Evolutionary conservation across 306 rosid species (phyloP).

Genomic region (Senna siamea): DNA sequence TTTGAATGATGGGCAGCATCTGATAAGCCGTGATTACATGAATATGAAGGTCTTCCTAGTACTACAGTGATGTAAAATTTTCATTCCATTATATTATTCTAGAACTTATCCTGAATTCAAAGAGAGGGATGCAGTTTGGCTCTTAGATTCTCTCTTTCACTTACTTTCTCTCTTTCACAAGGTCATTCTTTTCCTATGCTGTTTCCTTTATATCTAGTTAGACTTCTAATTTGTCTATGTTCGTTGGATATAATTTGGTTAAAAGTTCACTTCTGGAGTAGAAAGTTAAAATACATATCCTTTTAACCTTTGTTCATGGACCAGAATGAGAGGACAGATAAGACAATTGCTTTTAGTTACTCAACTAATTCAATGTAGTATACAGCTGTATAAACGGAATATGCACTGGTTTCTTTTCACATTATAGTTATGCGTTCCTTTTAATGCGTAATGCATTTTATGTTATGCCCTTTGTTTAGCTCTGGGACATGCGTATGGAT

Average conservation of each 20-base stretch:
- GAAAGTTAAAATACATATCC: constrained; percentile 8
- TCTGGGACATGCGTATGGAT: constrained; percentile 78
- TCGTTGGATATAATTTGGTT: no score
- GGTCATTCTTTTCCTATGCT: not conserved
- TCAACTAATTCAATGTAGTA: no score
- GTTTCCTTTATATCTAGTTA: no score
- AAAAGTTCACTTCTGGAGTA: no score
- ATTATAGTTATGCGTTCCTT: no score
- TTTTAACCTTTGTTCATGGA: no score
- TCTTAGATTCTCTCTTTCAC: constrained; percentile 5
- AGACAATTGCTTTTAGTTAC: not conserved
- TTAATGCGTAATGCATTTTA: not conserved
- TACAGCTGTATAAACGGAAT: no score
- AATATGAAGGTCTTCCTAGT: constrained; percentile 58
- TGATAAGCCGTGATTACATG: constrained; percentile 77
- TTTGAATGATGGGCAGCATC: constrained; percentile 59
- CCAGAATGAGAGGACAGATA: no score
- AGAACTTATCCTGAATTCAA: constrained; percentile 19
- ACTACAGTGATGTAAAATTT: constrained; percentile 7
- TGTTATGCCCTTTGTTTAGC: constrained; percentile 40
- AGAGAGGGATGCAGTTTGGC: not conserved
- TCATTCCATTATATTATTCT: not conserved
- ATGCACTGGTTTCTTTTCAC: no score
- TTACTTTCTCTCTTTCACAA: not conserved
- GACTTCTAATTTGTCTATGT: no score